Percentiles rank a stretch among this genome's conserved stretches.
Conservation (phyloP, 768 basidiomycete genomes). For the Podaxis sp. region DNA sequence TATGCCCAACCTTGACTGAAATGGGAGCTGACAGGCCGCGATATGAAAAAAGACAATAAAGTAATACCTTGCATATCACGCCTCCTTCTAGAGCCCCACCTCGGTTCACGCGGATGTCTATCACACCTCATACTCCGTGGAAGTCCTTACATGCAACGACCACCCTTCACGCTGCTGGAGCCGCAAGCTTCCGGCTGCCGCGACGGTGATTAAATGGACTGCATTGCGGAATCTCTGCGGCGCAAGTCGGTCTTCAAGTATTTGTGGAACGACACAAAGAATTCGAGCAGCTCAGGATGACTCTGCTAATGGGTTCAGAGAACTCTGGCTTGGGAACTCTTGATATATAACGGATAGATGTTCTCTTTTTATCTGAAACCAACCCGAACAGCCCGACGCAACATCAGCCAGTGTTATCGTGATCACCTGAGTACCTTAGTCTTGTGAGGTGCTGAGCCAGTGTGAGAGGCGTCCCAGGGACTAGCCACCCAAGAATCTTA, state of each 20-base stretch:
- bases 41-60: background rate
- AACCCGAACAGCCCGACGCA: background rate
- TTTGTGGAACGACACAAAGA: background rate
- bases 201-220: background rate
- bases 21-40: background rate
- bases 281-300: background rate
- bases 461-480: background rate
- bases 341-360: background rate
- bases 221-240: background rate
- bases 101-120: background rate
- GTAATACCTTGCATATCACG: background rate
- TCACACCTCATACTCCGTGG: background rate
- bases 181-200: background rate
- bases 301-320: background rate
- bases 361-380: background rate
- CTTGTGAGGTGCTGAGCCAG: background rate
- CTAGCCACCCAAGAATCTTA: background rate
- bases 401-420: background rate
- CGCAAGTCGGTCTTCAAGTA: background rate
- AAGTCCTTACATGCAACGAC: background rate
- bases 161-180: background rate
- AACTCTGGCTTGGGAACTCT: slow-evolving; percentile 7
- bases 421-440: background rate
- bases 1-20: background rate
- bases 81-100: background rate